Evolutionary conservation across 2,329 filamentous ascomycete species (phyloP), one percentile per base, ranked within the genome.

Genomic region (Cladophialophora immunda): DNA sequence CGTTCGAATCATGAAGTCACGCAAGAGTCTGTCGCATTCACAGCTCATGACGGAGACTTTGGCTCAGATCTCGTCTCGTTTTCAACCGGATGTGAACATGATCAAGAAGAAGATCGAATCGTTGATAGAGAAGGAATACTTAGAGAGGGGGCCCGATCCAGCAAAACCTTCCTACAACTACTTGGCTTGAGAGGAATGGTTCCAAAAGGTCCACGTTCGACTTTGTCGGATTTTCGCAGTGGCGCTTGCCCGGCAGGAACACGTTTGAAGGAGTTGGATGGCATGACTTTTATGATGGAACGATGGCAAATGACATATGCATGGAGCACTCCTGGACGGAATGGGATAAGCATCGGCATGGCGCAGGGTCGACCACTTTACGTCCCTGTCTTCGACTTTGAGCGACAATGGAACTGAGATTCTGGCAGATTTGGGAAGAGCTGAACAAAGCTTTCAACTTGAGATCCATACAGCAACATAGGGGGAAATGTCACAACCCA

Each of bases 1-100:
- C 65, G 83, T 85, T 19, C 78, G 83, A 11, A 84, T 83, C 64
- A 85, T 85, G 83, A 85, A 85, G 80, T 83, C 76, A 77, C 81
- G 83, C 55, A 85, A 85, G 69, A 76, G 74, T 3, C 73, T 85
- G 17, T 73, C 77, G 15, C 83, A 85, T 71, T 77, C 80, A 9
- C 80, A 83, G 58, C 75, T 85, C 45, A 82, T 85, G 73, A 81
- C 79, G 13, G 83, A 85, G 72, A 82, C 84, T 4, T 79, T 85
- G 45, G 75, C 78, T 4, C 83, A 85, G 66, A 74, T 85, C 3
- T 80, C 80, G 1, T 71, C 77, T 8, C 80, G 83, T 36, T 85
- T 85, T 68, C 78, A 79, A 36, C 83, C 83, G 0, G 83, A 85
- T 67, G 80, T 85, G 25, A 79, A 78, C 59, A 84, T 85, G 82